These are phyloP conservation scores for Phytophthora constricta DNA, from an alignment of 352 stramenopile genomes.

Conservation along the genomic window DNA sequence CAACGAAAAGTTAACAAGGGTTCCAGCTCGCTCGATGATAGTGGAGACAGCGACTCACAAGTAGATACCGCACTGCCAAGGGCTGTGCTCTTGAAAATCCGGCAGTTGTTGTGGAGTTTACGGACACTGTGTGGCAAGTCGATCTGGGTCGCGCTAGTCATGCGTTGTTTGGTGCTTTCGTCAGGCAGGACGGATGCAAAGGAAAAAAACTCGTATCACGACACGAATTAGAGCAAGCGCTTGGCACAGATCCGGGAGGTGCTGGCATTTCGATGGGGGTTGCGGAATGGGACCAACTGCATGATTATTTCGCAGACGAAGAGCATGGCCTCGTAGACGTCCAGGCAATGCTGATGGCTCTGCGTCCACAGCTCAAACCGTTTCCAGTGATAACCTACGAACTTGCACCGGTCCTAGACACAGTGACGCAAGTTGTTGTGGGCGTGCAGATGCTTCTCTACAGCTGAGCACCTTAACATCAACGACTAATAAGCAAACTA, in stretches of 20 bases:
- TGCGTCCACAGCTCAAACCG: slow-evolving; percentile 44
- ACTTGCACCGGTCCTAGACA: slow-evolving; percentile 56
- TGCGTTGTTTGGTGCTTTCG: slow-evolving; percentile 18
- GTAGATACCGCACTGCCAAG: slow-evolving; percentile 20
- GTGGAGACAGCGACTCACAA: background rate
- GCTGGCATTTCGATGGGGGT: slow-evolving; percentile 35
- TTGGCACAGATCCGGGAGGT: slow-evolving; percentile 38
- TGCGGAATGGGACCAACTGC: slow-evolving; percentile 56
- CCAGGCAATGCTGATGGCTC: slow-evolving; percentile 39
- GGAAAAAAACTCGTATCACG: slow-evolving; percentile 38
- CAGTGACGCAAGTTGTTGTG: slow-evolving; percentile 61
- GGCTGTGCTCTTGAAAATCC: slow-evolving; percentile 42
- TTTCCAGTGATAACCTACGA: slow-evolving; percentile 57
- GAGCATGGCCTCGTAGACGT: slow-evolving; percentile 47
- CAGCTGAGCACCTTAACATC: slow-evolving; percentile 7
- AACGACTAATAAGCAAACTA: background rate
- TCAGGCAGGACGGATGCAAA: slow-evolving; percentile 17
- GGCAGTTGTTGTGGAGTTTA: slow-evolving; percentile 63
- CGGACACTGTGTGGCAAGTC: slow-evolving; percentile 55
- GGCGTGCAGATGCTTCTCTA: slow-evolving; percentile 53
- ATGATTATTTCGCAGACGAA: slow-evolving; percentile 50
- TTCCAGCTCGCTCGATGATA: slow-evolving; percentile 12
- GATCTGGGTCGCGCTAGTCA: slow-evolving; percentile 28
- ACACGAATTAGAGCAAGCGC: slow-evolving; percentile 46
- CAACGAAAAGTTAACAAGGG: slow-evolving; percentile 1